These are phyloP conservation scores for Vanderwaltozyma polyspora DNA, from an alignment of 805 yeast genomes.

Conservation along the genomic window DNA sequence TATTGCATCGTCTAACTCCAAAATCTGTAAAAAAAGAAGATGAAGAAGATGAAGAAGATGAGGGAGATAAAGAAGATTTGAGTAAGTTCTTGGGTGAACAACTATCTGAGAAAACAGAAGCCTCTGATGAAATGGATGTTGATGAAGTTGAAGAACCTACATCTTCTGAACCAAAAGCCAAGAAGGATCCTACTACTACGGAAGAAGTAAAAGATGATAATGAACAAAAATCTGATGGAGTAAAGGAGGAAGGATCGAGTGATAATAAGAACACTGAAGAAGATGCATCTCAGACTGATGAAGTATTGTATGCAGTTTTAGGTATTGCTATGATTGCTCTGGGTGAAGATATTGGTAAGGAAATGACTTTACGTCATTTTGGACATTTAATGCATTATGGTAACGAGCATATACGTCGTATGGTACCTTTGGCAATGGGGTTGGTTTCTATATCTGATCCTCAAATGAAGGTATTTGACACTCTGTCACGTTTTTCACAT, in stretches of 20 bases:
- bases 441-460: conserved; percentile 87
- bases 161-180: conserved; percentile 12
- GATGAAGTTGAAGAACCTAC: conserved; percentile 17
- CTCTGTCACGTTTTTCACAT: conserved; percentile 90
- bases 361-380: conserved; percentile 93
- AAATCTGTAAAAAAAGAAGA: conserved; percentile 45
- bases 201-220: conserved; percentile 28
- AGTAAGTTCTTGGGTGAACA: conserved; percentile 26
- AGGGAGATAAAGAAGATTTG: conserved; percentile 21
- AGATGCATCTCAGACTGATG: conserved; percentile 25
- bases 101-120: conserved; percentile 18
- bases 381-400: conserved; percentile 98
- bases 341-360: conserved; percentile 98
- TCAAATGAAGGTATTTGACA: conserved; percentile 93
- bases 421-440: conserved; percentile 98
- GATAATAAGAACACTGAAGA: conserved; percentile 23
- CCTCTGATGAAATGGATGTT: conserved; percentile 12
- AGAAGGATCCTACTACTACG: conserved; percentile 38
- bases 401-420: conserved; percentile 75
- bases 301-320: conserved; percentile 73
- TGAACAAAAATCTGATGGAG: conserved; percentile 25
- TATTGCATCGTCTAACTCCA: conserved; percentile 77
- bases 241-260: conserved; percentile 18
- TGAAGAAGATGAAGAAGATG: conserved; percentile 47
- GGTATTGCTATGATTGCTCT: conserved; percentile 91